These are phyloP conservation scores for Geotrichum aggregatum DNA, from an alignment of 1,139 yeast genomes.

Conservation along the genomic window DNA sequence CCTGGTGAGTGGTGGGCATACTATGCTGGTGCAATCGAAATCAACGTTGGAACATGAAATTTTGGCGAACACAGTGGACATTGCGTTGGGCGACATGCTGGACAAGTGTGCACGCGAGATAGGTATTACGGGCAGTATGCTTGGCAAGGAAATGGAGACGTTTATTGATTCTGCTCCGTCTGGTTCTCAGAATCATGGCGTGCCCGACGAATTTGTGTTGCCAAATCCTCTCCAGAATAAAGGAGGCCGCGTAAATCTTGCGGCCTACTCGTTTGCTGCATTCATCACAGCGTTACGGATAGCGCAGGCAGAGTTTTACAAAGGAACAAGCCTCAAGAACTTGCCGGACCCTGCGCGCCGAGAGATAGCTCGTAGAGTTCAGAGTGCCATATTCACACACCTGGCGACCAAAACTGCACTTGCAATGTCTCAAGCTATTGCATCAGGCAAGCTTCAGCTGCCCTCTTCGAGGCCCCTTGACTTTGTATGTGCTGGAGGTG, in stretches of 20 bases:
- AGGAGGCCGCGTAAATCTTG: constrained; percentile 39
- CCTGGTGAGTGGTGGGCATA: constrained; percentile 91
- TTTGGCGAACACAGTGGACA: constrained; percentile 71
- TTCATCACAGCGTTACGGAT: constrained; percentile 28
- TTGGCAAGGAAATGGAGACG: constrained; percentile 75
- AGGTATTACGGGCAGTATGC: constrained; percentile 75
- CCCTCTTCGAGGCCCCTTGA: constrained; percentile 33
- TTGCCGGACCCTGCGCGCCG: constrained; percentile 30
- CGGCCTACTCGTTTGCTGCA: constrained; percentile 68
- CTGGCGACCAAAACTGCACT: constrained; percentile 59
- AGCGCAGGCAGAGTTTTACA: constrained; percentile 20
- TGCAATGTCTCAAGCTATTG: constrained; percentile 37
- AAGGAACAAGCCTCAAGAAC: constrained; percentile 4
- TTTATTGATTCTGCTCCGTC: constrained; percentile 40
- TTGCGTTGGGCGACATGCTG: constrained; percentile 89
- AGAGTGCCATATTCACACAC: constrained; percentile 67
- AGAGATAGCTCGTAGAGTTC: constrained; percentile 57
- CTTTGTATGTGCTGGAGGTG: constrained; percentile 90
- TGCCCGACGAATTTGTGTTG: constrained; percentile 39
- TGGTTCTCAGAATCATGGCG: constrained; percentile 28
- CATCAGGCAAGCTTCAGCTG: constrained; percentile 3
- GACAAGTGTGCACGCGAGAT: constrained; percentile 89
- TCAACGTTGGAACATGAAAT: constrained; percentile 64
- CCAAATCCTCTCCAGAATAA: constrained; percentile 54
- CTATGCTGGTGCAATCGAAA: constrained; percentile 71